Percentiles rank a stretch among this genome's conserved stretches.
Evolutionary conservation across 2,329 filamentous ascomycete genomes (phyloP).

Genomic region (Zalaria sp.): DNA sequence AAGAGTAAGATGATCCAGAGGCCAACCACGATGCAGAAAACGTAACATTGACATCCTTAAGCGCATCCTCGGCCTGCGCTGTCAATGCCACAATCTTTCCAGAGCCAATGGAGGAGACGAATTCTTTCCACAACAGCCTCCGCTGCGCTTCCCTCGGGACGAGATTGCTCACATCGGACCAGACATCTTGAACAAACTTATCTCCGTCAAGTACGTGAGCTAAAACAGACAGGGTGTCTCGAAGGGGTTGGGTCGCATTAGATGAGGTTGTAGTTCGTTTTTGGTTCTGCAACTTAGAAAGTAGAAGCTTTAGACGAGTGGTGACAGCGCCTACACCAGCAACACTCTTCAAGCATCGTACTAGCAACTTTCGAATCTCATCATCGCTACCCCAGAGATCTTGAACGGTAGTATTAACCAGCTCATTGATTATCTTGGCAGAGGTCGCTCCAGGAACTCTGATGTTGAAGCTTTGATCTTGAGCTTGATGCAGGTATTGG

Average conservation of each 20-base stretch:
- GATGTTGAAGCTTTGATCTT: conserved; percentile 37
- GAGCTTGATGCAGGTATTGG: conserved; percentile 12
- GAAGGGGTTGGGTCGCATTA: conserved; percentile 15
- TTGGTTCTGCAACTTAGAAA: not conserved
- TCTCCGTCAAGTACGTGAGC: conserved; percentile 28
- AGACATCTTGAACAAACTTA: conserved; percentile 28
- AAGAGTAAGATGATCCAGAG: conserved; percentile 48
- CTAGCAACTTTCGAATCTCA: conserved; percentile 33
- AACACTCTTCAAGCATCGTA: conserved; percentile 56
- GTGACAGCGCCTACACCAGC: conserved; percentile 66
- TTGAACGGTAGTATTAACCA: conserved; percentile 62
- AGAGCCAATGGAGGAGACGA: conserved; percentile 42
- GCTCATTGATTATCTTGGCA: conserved; percentile 59
- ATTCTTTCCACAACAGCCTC: conserved; percentile 48
- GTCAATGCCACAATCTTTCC: conserved; percentile 44
- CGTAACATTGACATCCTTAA: conserved; percentile 16
- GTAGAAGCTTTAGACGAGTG: conserved; percentile 17
- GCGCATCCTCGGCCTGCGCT: conserved; percentile 43
- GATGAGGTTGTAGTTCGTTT: conserved; percentile 7
- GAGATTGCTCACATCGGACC: conserved; percentile 27
- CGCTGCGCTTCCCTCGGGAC: conserved; percentile 29
- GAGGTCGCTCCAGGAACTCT: conserved; percentile 49
- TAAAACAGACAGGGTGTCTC: conserved; percentile 29
- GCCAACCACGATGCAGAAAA: conserved; percentile 43
- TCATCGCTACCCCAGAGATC: conserved; percentile 56